phyloP scores from a whole-genome alignment of 768 basidiomycete genomes.

The Calocybe gangraenosa region DNA sequence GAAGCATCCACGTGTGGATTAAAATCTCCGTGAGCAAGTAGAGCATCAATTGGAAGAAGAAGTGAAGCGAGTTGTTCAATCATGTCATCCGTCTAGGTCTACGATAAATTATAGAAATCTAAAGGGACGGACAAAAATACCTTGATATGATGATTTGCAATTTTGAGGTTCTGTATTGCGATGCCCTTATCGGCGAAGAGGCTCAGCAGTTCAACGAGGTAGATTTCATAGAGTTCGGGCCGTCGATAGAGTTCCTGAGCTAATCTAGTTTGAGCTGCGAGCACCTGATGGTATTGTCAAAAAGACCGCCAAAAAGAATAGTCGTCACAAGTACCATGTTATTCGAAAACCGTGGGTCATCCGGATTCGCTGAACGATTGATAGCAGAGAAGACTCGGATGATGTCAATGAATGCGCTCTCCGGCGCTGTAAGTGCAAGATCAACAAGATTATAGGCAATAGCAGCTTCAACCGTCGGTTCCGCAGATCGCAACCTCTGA shows the following conservation, averaged over 20 bases:
- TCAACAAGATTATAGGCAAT: constrained; percentile 92
- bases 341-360: constrained; percentile 84
- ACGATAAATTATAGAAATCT: constrained; percentile 2
- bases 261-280: constrained; percentile 88
- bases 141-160: constrained; percentile 62
- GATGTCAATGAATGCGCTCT: constrained; percentile 77
- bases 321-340: constrained; percentile 60
- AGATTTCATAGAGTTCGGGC: constrained; percentile 74
- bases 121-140: constrained; percentile 36
- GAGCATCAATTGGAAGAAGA: constrained; percentile 85
- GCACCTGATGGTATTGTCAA: constrained; percentile 42
- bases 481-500: constrained; percentile 80
- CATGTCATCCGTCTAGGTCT: constrained; percentile 69
- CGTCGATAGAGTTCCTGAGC: constrained; percentile 73
- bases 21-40: constrained; percentile 70
- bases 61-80: constrained; percentile 84
- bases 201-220: constrained; percentile 79
- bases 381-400: constrained; percentile 81
- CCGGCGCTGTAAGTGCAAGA: constrained; percentile 75
- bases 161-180: constrained; percentile 79
- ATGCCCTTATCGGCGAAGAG: constrained; percentile 91
- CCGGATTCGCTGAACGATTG: constrained; percentile 81
- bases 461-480: constrained; percentile 85
- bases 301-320: neutral
- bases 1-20: constrained; percentile 52